phyloP scores from a whole-genome alignment of 1,284 basidiomycete species.

The Melampsora larici-populina region DNA sequence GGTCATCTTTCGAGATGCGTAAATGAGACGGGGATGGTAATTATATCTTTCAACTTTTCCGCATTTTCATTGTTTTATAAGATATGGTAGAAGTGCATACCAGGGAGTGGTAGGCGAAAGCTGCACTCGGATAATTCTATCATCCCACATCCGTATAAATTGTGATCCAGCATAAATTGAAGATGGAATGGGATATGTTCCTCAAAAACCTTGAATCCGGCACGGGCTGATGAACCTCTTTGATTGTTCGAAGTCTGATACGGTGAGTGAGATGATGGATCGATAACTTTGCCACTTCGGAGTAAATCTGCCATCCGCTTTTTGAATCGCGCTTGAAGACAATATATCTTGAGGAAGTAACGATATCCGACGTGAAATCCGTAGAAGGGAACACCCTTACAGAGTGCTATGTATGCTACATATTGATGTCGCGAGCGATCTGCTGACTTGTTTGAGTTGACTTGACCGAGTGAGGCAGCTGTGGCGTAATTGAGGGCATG shows the following conservation, averaged over 20 bases:
- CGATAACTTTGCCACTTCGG: conserved; percentile 71
- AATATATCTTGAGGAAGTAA: conserved; percentile 83
- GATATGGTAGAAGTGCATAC: conserved; percentile 45
- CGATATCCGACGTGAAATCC: conserved; percentile 82
- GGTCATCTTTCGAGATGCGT: not conserved
- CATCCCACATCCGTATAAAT: conserved; percentile 89
- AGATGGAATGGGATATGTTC: conserved; percentile 82
- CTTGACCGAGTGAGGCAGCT: conserved; percentile 61
- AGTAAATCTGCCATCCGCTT: conserved; percentile 71
- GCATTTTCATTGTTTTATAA: no score
- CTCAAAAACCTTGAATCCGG: conserved; percentile 65
- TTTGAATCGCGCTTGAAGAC: conserved; percentile 68
- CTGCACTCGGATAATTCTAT: conserved; percentile 63
- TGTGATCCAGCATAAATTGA: conserved; percentile 94
- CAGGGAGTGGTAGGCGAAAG: conserved; percentile 59
- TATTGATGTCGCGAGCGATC: conserved; percentile 46
- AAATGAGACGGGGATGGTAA: no score
- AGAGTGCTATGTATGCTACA: conserved; percentile 65
- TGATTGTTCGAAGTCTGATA: not conserved
- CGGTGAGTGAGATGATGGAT: conserved; percentile 15
- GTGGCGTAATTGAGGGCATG: conserved; percentile 74
- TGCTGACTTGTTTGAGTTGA: conserved; percentile 56
- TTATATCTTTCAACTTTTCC: no score
- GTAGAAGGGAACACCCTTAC: conserved; percentile 94
- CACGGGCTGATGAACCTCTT: conserved; percentile 55